Conservation (phyloP, 306 rosid genomes). For the Rosa chinensis region DNA sequence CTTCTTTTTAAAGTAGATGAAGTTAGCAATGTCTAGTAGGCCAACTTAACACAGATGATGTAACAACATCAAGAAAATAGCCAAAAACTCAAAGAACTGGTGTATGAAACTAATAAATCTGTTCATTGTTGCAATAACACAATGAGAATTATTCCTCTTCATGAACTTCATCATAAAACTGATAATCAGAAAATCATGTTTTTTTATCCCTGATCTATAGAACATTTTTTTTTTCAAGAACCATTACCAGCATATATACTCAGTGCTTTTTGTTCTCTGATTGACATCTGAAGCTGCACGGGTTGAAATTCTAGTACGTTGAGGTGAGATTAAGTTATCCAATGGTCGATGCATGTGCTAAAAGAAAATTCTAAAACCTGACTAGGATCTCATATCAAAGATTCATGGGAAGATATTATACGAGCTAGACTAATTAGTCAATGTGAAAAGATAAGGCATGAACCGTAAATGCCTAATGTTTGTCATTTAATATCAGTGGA, state of each 20-base stretch:
- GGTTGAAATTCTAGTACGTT: neutral
- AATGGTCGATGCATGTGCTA: neutral
- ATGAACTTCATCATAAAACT: neutral
- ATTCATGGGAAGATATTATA: neutral
- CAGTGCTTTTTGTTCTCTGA: neutral
- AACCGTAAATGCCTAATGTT: neutral
- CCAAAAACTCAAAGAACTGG: neutral
- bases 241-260: no score
- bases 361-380: conserved; percentile 1
- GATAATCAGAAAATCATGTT: neutral
- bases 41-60: neutral
- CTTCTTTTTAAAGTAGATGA: conserved; percentile 3
- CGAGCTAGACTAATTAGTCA: neutral
- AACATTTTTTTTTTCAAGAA: neutral
- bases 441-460: neutral
- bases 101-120: neutral
- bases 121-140: neutral
- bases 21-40: neutral
- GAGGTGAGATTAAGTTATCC: neutral
- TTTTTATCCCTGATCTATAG: neutral
- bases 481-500: conserved; percentile 28
- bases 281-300: neutral
- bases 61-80: neutral
- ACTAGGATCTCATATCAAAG: conserved; percentile 8
- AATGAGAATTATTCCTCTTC: neutral